phyloP scores from a whole-genome alignment of 495 filamentous ascomycete species.

The Annulohypoxylon stygium region DNA sequence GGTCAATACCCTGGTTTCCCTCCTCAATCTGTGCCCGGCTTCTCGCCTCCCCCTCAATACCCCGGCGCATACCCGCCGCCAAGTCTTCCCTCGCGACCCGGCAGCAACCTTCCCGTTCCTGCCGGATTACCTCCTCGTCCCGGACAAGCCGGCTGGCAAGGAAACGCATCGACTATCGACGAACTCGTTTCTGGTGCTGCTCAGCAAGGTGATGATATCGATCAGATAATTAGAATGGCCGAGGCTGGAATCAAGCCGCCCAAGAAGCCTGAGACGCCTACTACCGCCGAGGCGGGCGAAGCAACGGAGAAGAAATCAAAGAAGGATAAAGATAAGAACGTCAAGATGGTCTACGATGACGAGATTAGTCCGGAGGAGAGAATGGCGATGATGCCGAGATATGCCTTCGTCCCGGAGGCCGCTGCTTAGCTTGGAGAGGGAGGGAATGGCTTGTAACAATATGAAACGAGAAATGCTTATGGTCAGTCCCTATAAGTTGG shows the following conservation, averaged over 20 bases:
- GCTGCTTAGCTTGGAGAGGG: slow-evolving; percentile 31
- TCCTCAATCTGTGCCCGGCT: slow-evolving; percentile 47
- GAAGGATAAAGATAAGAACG: slow-evolving; percentile 76
- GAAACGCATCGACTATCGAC: slow-evolving; percentile 68
- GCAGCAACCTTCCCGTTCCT: slow-evolving; percentile 50
- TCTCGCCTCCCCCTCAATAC: slow-evolving; percentile 53
- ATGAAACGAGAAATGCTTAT: slow-evolving; percentile 22
- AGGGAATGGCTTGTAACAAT: slow-evolving; percentile 18
- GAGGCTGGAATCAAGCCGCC: slow-evolving; percentile 68
- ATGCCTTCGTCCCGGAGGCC: slow-evolving; percentile 73
- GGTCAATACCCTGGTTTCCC: slow-evolving; percentile 55
- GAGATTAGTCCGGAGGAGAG: slow-evolving; percentile 88
- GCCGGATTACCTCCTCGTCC: slow-evolving; percentile 54
- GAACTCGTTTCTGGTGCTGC: slow-evolving; percentile 70
- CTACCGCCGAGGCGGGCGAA: slow-evolving; percentile 54
- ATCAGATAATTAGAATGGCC: slow-evolving; percentile 69
- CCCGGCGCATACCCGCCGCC: slow-evolving; percentile 57
- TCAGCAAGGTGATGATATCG: slow-evolving; percentile 66
- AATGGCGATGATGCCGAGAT: slow-evolving; percentile 82
- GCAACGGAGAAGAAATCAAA: slow-evolving; percentile 74
- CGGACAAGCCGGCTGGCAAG: slow-evolving; percentile 56
- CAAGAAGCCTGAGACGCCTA: slow-evolving; percentile 60
- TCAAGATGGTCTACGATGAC: slow-evolving; percentile 82
- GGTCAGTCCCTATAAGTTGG: slow-evolving; percentile 7
- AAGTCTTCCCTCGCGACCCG: slow-evolving; percentile 58